A percentile compares a stretch with the other conserved stretches of the same genome.
phyloP scores from a whole-genome alignment of 164 flowering plant genomes.

The Dillenia suffruticosa region DNA sequence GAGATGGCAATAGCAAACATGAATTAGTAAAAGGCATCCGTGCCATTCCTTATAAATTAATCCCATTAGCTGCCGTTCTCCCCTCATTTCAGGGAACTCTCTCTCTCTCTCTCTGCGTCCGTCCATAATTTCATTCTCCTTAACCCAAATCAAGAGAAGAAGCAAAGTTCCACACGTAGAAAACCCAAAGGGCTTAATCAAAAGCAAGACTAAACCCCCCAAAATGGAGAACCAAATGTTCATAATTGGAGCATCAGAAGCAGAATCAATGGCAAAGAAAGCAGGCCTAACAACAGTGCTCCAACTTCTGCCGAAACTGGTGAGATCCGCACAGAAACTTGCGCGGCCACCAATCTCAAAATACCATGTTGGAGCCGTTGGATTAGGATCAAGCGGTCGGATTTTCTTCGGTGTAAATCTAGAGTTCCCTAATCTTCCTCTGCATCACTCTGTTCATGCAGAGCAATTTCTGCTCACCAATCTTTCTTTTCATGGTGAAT shows the following conservation, averaged over 20 bases:
- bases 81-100: neutral
- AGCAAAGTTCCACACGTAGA: too few species aligned
- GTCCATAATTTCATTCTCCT: neutral
- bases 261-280: constrained; percentile 40
- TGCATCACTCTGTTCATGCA: constrained; percentile 88
- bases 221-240: constrained; percentile 45
- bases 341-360: constrained; percentile 90
- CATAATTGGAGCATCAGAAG: constrained; percentile 56
- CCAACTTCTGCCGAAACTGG: constrained; percentile 61
- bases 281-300: constrained; percentile 28
- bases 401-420: constrained; percentile 82
- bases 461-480: constrained; percentile 84
- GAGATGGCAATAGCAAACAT: too few species aligned
- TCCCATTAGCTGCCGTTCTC: neutral
- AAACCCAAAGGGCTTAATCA: neutral
- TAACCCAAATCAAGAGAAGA: neutral
- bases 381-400: constrained; percentile 64
- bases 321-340: constrained; percentile 45
- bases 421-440: constrained; percentile 83
- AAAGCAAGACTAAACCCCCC: neutral
- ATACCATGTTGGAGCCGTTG: constrained; percentile 76
- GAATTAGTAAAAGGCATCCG: too few species aligned
- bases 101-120: neutral
- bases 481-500: constrained; percentile 46
- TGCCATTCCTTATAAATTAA: neutral